Evolutionary conservation across 2,329 filamentous ascomycete genomes (phyloP), one percentile per base, ranked within the genome.

Genomic region (Colletotrichum paranaense): DNA sequence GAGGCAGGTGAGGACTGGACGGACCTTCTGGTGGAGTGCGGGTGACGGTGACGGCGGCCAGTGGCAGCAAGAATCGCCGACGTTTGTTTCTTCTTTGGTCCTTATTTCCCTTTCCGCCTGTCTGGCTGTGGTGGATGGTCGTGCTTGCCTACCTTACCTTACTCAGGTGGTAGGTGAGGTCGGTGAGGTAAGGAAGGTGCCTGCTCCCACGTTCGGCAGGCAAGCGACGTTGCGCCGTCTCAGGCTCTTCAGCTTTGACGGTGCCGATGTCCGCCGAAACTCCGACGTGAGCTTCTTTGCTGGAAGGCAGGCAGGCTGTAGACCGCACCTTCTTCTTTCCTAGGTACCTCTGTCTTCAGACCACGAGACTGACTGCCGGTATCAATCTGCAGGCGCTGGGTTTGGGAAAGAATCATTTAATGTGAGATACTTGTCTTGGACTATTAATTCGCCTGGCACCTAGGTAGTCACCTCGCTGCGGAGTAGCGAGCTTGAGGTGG

Each of bases 211-310:
- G 26, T 52, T 32, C 26, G 49, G 42, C 46, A 53, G 52, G 30
- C 64, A 62, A 63, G 53, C 56, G 56, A n/a, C 16, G 49, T 32
- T 9, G 28, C 16, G 30, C 70, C 55, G 70, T 73, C 67, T 73
- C 67, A 49, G 42, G n/a, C 42, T 49, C 42, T 49, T 49, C 42
- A 70, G 71, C 71, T 73, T 70, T 73, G 67, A 70, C 46, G 71
- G 62, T 73, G 56, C 67, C 67, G 46, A 70, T 28, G 55, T 56
- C 60, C 62, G 56, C 67, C 67, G 67, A 73, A 65, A 73, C 67
- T 22, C 70, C 28, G 56, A 49, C 55, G 22, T 63, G 59, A 55
- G 58, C 58, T 68, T 68, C 52, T 59, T 63, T 62, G 19, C 8
- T n/a, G 24, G 9, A 16, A 32, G 24, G 55, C 16, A 42, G 12